These are phyloP conservation scores for Amesomyces nigricolor DNA, from an alignment of 2,329 filamentous ascomycete species.

Conservation along the genomic window DNA sequence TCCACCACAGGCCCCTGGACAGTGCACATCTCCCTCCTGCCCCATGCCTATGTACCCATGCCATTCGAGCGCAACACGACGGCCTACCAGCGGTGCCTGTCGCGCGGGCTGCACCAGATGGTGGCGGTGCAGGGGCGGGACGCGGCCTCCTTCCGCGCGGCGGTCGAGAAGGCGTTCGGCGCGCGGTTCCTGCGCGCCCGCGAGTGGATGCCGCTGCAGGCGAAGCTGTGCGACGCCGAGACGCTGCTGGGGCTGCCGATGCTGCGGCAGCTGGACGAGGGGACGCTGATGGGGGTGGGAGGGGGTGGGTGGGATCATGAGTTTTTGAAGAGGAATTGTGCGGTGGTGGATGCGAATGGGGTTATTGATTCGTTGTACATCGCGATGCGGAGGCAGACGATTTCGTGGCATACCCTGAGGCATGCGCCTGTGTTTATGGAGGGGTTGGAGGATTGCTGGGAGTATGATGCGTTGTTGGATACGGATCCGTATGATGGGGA, in stretches of 20 bases:
- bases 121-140: constrained; percentile 47
- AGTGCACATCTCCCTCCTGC: constrained; percentile 54
- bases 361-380: constrained; percentile 57
- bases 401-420: constrained; percentile 52
- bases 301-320: constrained; percentile 39
- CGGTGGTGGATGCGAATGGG: constrained; percentile 49
- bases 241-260: constrained; percentile 52
- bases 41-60: constrained; percentile 48
- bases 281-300: constrained; percentile 33
- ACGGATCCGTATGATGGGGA: constrained; percentile 34
- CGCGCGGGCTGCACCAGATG: constrained; percentile 54
- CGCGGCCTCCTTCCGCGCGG: constrained; percentile 43
- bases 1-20: constrained; percentile 44
- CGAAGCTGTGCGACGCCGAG: constrained; percentile 51
- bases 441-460: constrained; percentile 52
- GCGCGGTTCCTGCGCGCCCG: constrained; percentile 42
- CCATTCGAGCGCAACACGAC: constrained; percentile 58
- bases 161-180: constrained; percentile 46
- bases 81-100: constrained; percentile 56
- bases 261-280: constrained; percentile 46
- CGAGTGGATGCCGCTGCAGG: constrained; percentile 54
- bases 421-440: constrained; percentile 44
- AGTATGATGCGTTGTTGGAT: constrained; percentile 47
- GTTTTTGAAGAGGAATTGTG: constrained; percentile 50
- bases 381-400: constrained; percentile 47